phyloP scores from a whole-genome alignment of 345 rosid genomes.

The Mercurialis annua region DNA sequence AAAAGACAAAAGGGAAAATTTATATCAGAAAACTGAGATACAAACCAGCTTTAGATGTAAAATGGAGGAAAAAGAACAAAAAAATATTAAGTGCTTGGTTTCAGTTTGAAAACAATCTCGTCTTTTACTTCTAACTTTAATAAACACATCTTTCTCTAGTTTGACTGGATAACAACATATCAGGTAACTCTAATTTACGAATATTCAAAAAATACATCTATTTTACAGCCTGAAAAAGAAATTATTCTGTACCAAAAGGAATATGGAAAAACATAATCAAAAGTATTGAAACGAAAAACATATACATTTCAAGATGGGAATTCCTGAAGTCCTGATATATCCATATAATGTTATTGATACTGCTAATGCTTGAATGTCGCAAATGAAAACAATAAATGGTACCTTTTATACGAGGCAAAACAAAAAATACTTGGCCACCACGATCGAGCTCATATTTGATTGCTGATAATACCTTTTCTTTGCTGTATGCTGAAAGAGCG shows the following conservation, averaged over 20 bases:
- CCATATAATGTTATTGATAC: background rate
- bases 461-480: conserved; percentile 64
- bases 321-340: background rate
- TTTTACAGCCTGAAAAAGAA: background rate
- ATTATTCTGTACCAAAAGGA: background rate
- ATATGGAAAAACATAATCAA: background rate
- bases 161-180: background rate
- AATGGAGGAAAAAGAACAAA: background rate
- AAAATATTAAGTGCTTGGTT: background rate
- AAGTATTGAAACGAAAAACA: background rate
- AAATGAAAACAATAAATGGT: background rate
- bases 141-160: background rate
- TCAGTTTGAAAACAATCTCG: background rate
- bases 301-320: background rate
- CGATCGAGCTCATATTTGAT: conserved; percentile 79
- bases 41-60: conserved; percentile 9
- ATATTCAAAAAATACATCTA: background rate
- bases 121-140: background rate
- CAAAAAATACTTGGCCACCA: conserved; percentile 92
- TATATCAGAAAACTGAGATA: conserved; percentile 9
- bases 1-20: conserved; percentile 14
- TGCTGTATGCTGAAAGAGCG: conserved; percentile 61
- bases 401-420: conserved; percentile 96
- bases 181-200: background rate
- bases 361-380: background rate